Percentiles rank a stretch among this genome's conserved stretches.
phyloP scores from a whole-genome alignment of 345 rosid species.

The Euphorbia peplus region DNA sequence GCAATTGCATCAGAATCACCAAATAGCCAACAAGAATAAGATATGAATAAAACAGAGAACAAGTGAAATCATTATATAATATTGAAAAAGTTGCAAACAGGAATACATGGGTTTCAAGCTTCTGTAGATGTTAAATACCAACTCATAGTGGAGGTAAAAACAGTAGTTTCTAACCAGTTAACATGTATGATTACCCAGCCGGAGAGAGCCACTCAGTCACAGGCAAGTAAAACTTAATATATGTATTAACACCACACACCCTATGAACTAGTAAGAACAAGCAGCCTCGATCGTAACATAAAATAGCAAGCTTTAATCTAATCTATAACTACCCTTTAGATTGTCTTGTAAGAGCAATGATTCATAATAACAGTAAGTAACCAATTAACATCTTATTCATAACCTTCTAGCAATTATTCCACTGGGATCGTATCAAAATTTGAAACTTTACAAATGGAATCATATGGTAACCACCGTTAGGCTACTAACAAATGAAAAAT shows the following conservation, averaged over 20 bases:
- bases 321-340: not conserved
- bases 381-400: not conserved
- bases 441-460: not conserved
- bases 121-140: not conserved
- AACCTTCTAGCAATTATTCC: not conserved
- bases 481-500: not conserved
- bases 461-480: not conserved
- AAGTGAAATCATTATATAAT: not conserved
- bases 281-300: not conserved
- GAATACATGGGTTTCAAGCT: not conserved
- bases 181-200: no score
- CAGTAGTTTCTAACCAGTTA: no score
- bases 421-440: not conserved
- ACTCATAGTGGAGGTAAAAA: not conserved
- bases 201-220: not conserved
- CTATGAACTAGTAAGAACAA: not conserved
- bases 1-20: not conserved
- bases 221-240: not conserved
- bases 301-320: not conserved
- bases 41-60: not conserved
- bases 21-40: not conserved
- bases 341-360: not conserved
- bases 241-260: not conserved
- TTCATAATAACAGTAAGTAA: not conserved
- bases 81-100: not conserved